A percentile compares a stretch with the other conserved stretches of the same genome.
These are phyloP conservation scores for Sarcodon aspratus DNA, from an alignment of 768 basidiomycete genomes.

Conservation along the genomic window DNA sequence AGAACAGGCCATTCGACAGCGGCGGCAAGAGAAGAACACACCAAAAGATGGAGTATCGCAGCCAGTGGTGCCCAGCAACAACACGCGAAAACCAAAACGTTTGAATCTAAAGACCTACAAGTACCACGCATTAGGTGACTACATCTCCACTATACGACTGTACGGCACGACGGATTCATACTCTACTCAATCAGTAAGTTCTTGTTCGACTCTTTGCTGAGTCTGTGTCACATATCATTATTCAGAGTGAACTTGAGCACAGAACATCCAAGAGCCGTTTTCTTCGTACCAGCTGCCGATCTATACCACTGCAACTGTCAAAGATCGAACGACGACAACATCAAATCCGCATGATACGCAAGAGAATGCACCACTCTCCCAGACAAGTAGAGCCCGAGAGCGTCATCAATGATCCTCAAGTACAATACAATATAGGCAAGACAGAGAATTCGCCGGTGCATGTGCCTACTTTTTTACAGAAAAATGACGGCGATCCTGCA, in stretches of 20 bases:
- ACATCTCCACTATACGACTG: constrained; percentile 11
- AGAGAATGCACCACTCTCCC: no score
- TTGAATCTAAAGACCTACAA: no score
- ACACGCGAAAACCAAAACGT: no score
- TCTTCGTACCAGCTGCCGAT: constrained; percentile 6
- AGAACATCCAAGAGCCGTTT: constrained; percentile 17
- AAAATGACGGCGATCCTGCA: neutral
- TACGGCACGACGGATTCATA: constrained; percentile 26
- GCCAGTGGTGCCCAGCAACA: no score
- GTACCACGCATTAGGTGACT: constrained; percentile 17
- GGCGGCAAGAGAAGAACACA: neutral
- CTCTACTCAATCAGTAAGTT: constrained; percentile 19
- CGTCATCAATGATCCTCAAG: no score
- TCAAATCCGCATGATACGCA: no score
- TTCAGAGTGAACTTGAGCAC: constrained; percentile 23
- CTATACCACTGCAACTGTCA: no score
- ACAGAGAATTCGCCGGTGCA: neutral
- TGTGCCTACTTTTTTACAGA: neutral
- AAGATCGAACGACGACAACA: no score
- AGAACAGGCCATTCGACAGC: constrained; percentile 11
- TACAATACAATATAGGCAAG: neutral
- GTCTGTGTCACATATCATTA: no score
- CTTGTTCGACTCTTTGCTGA: neutral
- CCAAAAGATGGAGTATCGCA: neutral
- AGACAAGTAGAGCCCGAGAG: no score